Percentiles rank a stretch among this genome's conserved stretches.
These are phyloP conservation scores for Lobosporangium transversale DNA, from an alignment of 192 early-diverging fungal genomes.

Conservation along the genomic window DNA sequence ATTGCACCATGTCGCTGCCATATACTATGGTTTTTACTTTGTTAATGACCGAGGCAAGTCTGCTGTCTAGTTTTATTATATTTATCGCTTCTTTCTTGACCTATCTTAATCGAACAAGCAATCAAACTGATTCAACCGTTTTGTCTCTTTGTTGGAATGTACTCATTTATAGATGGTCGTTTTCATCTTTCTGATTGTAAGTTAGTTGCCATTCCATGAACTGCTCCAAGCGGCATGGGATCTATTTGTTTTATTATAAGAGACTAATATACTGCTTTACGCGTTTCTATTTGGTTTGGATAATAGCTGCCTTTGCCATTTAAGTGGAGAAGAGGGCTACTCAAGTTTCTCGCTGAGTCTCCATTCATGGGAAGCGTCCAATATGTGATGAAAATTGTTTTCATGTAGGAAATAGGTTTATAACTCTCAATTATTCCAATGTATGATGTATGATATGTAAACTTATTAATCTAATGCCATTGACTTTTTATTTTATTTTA, in stretches of 20 bases:
- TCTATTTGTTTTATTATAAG: too few relatives aligned
- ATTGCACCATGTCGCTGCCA: constrained; percentile 50
- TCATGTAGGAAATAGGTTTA: constrained; percentile 52
- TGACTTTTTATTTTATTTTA: neutral
- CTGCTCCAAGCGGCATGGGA: too few relatives aligned
- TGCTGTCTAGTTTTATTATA: neutral
- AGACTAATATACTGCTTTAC: neutral
- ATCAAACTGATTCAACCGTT: too few relatives aligned
- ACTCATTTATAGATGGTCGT: constrained; percentile 43
- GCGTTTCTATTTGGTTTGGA: neutral
- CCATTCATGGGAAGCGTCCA: constrained; percentile 54
- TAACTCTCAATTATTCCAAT: too few relatives aligned
- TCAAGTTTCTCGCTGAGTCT: constrained; percentile 58
- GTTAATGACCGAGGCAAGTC: constrained; percentile 57
- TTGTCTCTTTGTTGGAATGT: too few relatives aligned
- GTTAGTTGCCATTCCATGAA: too few relatives aligned
- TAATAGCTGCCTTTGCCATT: constrained; percentile 61
- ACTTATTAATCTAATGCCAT: neutral
- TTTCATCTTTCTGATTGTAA: constrained; percentile 55
- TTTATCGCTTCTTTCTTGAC: neutral
- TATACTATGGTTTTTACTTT: constrained; percentile 59
- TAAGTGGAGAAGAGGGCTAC: constrained; percentile 56
- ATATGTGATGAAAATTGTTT: constrained; percentile 60
- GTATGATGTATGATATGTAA: too few relatives aligned
- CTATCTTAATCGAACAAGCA: too few relatives aligned